Base-by-base conservation (phyloP, 176 grass and related monocot species). In the Urochloa ruziziensis region DNA sequence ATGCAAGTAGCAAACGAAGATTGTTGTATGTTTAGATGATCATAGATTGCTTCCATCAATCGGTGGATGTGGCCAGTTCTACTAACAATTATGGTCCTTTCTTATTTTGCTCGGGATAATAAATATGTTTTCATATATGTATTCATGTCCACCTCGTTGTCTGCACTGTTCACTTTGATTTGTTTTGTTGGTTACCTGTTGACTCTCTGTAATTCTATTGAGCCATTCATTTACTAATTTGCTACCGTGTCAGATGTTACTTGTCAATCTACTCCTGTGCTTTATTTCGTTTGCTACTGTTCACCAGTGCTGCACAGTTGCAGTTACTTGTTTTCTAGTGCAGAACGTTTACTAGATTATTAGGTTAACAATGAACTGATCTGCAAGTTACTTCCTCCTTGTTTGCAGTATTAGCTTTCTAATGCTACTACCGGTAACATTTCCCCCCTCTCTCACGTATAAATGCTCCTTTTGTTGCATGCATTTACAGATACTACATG, bases 401-500 rank as follows among this genome's bases (percentile, higher is more conserved):
- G 14, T 79, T 69, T 72, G 15, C 7, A 56, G 21, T 62, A 15
- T 6, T 77, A 82, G 13, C 21, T 86, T 78, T 82, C 47, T 48
- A 54, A 56, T 33, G n/a, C 35, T 64, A 82, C 34, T 68, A 33
- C 43, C 69, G 25, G 19, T 77, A 82, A 81, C 70, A 77, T 83
- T 18, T n/a, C 24, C 40, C 51, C 37, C 16, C 48, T 56, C 48
- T 23, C 62, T 79, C 34, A 15, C 64, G 32, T 77, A 24, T 63
- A 59, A 64, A 40, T 86, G 48, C 19, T 82, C 9, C 24, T 74
- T 25, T 57, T 57, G 70, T 83, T 85, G 19, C 67, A 53, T 47
- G 11, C 82, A 66, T 62, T 70, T 79, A 69, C 67, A 94, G 75
- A 86, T 63, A 65, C 57, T 28, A 56, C 62, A 42, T 74, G 57